Evolutionary conservation across 768 basidiomycete species (phyloP).

Genomic region (Clathrus columnatus): DNA sequence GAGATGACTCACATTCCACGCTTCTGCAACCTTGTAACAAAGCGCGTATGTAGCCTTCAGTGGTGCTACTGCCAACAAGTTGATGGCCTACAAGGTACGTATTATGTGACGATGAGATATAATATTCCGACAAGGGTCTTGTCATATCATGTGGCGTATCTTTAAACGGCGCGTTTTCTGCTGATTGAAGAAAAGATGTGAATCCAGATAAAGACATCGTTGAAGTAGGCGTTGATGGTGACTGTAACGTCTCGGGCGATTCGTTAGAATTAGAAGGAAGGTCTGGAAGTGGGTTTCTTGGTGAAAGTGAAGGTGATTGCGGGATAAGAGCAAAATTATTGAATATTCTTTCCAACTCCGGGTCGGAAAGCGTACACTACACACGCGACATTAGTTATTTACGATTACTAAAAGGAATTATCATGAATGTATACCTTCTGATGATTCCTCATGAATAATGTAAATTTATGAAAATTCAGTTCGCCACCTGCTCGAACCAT

Average conservation of each 20-base stretch:
- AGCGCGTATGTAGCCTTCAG: slow-evolving; percentile 90
- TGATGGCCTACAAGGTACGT: slow-evolving; percentile 86
- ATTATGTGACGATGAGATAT: slow-evolving; percentile 85
- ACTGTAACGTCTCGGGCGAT: slow-evolving; percentile 18
- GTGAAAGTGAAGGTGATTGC: slow-evolving; percentile 5
- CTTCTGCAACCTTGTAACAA: slow-evolving; percentile 85
- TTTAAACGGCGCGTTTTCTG: slow-evolving; percentile 58
- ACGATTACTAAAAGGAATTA: slow-evolving; percentile 26
- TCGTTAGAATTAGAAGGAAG: slow-evolving; percentile 9
- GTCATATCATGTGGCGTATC: slow-evolving; percentile 82
- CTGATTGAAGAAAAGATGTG: slow-evolving; percentile 69
- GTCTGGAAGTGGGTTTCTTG: background rate
- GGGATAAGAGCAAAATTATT: slow-evolving; percentile 25
- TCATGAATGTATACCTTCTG: slow-evolving; percentile 36
- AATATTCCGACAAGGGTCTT: slow-evolving; percentile 79
- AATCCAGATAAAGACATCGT: slow-evolving; percentile 47
- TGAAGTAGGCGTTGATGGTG: slow-evolving; percentile 1
- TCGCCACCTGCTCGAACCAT: slow-evolving; percentile 27
- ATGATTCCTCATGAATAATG: slow-evolving; percentile 38
- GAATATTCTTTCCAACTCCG: slow-evolving; percentile 30
- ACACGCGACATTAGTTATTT: slow-evolving; percentile 22
- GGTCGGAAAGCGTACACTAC: slow-evolving; percentile 23
- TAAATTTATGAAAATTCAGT: slow-evolving; percentile 34
- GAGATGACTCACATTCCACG: slow-evolving; percentile 65
- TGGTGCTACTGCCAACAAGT: slow-evolving; percentile 78